Conservation (phyloP, 2,329 filamentous ascomycete species). For the Trichoderma harzianum region DNA sequence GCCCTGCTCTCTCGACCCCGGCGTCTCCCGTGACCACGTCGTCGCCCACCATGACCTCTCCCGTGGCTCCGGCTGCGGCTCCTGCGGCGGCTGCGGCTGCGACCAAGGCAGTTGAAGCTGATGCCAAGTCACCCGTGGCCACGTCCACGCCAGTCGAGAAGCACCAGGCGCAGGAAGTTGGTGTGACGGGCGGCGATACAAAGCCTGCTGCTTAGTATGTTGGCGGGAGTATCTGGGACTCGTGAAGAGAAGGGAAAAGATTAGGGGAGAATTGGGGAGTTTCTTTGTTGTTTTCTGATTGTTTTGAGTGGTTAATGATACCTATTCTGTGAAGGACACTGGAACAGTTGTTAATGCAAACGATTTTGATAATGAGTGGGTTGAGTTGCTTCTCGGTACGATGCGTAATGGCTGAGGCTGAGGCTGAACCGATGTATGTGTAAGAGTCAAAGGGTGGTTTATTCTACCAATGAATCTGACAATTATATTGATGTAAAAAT, state of each 20-base stretch:
- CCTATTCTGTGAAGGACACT: not conserved
- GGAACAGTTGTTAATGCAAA: not conserved
- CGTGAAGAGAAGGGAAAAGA: not conserved
- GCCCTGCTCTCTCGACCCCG: conserved; percentile 29
- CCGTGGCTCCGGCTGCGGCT: not conserved
- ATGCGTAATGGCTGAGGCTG: not conserved
- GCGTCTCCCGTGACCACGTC: not conserved
- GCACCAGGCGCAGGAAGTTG: conserved; percentile 42
- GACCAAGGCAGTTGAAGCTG: not conserved
- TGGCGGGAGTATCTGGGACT: not conserved
- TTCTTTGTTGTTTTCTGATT: not conserved
- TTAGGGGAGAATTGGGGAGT: not conserved
- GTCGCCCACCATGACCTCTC: conserved; percentile 1
- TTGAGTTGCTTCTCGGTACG: not conserved
- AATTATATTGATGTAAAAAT: not conserved
- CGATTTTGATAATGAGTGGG: not conserved
- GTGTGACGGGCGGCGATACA: conserved; percentile 35
- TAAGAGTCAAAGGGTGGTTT: not conserved
- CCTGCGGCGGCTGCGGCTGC: conserved; percentile 9
- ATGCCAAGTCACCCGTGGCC: conserved; percentile 17
- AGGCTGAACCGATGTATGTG: not conserved
- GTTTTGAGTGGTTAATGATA: not conserved
- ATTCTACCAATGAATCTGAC: not conserved
- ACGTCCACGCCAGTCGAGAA: conserved; percentile 8
- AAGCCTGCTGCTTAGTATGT: not conserved